These are phyloP conservation scores for Xylariaceae sp. DNA, from an alignment of 2,329 filamentous ascomycete genomes.

Conservation along the genomic window DNA sequence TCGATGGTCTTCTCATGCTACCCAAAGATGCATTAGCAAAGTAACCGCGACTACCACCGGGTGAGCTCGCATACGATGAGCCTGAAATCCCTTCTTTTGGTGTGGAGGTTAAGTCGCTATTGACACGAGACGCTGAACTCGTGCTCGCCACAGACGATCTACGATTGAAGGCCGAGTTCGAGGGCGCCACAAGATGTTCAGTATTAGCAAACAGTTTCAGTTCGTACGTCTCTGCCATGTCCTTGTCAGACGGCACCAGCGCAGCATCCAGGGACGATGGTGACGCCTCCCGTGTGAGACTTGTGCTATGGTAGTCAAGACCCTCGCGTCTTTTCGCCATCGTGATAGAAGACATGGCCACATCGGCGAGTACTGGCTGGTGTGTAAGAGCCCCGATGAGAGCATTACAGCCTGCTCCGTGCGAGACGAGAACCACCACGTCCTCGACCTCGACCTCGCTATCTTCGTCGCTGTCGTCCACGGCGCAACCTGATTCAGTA, in stretches of 20 bases:
- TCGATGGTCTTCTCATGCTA: constrained; percentile 32
- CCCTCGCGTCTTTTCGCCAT: constrained; percentile 66
- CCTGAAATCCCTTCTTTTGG: constrained; percentile 28
- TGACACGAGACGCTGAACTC: constrained; percentile 33
- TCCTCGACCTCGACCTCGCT: constrained; percentile 64
- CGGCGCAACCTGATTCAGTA: constrained; percentile 27
- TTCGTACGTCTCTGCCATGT: constrained; percentile 61
- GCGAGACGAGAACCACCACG: constrained; percentile 82
- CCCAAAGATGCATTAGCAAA: constrained; percentile 41
- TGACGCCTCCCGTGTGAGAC: constrained; percentile 20
- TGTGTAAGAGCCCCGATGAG: constrained; percentile 87
- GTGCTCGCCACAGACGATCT: constrained; percentile 32
- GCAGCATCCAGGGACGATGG: constrained; percentile 29
- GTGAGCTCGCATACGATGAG: constrained; percentile 37
- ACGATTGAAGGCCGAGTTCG: constrained; percentile 32
- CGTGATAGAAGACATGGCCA: constrained; percentile 84
- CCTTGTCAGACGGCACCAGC: constrained; percentile 30
- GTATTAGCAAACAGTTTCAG: constrained; percentile 69
- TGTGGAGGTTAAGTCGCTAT: constrained; percentile 35
- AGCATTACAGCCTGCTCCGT: constrained; percentile 94
- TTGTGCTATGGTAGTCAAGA: constrained; percentile 36
- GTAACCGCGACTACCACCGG: constrained; percentile 39
- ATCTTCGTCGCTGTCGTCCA: constrained; percentile 41
- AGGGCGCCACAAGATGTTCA: constrained; percentile 56
- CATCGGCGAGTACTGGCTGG: constrained; percentile 84